Evolutionary conservation across 306 rosid species (phyloP), one percentile per base, ranked within the genome.

Genomic region (Geum urbanum): DNA sequence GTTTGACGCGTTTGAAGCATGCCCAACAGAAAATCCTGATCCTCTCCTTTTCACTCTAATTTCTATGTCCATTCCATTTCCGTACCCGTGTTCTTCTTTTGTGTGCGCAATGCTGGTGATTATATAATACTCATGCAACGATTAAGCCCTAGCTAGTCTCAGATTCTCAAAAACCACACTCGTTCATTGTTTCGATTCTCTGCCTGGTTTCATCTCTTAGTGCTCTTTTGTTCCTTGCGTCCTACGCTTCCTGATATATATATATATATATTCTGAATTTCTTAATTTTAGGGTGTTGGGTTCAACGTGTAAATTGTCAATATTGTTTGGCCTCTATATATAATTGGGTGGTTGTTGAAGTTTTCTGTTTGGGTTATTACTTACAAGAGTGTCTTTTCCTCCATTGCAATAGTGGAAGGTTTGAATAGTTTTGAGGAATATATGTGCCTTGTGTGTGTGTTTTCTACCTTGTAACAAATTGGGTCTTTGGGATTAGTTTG

Each of bases 11-110:
- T 84, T 51, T 74, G 39, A 79, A 61, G 47, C 77, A 39, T 77
- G 50, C 73, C 56, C 1, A 88, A 82, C 91, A 48, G 86, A 86
- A 89, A 81, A 75, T 79, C 79, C 72, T 63, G 55, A 45, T 8
- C 22, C 9, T 11, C 35, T 67, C 50, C 59, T 49, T 45, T 8
- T 58, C 12, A 41, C 57, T 41, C 37, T 67, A 11, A 51, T 27
- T 63, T 73, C n/a, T 20, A 20, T n/a, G 43, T n/a, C 64, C n/a
- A 45, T 39, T 11, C 48, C 48, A 12, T 57, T 59, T 27, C 32
- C 43, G 6, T 35, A 22, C 65, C 45, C 64, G 13, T 27, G 32
- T 47, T 19, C 62, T 52, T 40, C 72, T 7, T 35, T 35, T 18
- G 47, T 49, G 32, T 32, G 71, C 16, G 24, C 10, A 18, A 63